A percentile compares a stretch with the other conserved stretches of the same genome.
These are phyloP conservation scores for Fusarium dimerum DNA, from an alignment of 2,329 filamentous ascomycete genomes.

Conservation along the genomic window DNA sequence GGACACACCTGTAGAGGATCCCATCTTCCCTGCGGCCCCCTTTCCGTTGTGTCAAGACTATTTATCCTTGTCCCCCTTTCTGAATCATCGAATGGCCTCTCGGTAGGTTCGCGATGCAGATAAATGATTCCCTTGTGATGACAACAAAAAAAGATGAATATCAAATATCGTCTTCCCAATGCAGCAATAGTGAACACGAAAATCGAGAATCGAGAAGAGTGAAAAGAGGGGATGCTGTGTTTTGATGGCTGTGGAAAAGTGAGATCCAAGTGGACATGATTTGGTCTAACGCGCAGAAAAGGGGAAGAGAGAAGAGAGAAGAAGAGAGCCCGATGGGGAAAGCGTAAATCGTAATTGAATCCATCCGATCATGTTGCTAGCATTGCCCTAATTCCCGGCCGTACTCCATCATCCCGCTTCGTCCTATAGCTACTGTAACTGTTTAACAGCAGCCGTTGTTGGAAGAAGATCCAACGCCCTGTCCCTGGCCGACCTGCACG, in stretches of 20 bases:
- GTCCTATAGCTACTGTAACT: conserved; percentile 13
- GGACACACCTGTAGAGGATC: too few relatives aligned
- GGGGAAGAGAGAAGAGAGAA: conserved; percentile 20
- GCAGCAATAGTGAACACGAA: conserved; percentile 3
- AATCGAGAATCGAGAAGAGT: conserved; percentile 1
- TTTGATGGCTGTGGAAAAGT: conserved; percentile 21
- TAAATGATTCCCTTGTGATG: background rate
- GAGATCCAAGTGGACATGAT: conserved; percentile 37
- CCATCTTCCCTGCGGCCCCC: too few relatives aligned
- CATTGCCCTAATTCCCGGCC: conserved; percentile 25
- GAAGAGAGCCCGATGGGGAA: conserved; percentile 20
- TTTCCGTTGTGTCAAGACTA: too few relatives aligned
- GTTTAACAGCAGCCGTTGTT: conserved; percentile 88
- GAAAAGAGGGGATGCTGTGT: conserved; percentile 12
- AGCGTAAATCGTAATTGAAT: conserved; percentile 32
- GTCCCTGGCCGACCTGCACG: conserved; percentile 92
- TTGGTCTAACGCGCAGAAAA: conserved; percentile 40
- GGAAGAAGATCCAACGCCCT: conserved; percentile 86
- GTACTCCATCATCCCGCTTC: conserved; percentile 32
- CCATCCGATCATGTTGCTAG: conserved; percentile 34
- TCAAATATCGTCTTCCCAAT: conserved; percentile 19
- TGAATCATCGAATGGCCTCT: too few relatives aligned
- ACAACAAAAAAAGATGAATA: conserved; percentile 1
- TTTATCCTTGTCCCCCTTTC: too few relatives aligned
- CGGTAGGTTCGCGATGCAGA: too few relatives aligned